Base-by-base conservation (phyloP, 805 yeast species). In the Ogataea zsoltii region DNA sequence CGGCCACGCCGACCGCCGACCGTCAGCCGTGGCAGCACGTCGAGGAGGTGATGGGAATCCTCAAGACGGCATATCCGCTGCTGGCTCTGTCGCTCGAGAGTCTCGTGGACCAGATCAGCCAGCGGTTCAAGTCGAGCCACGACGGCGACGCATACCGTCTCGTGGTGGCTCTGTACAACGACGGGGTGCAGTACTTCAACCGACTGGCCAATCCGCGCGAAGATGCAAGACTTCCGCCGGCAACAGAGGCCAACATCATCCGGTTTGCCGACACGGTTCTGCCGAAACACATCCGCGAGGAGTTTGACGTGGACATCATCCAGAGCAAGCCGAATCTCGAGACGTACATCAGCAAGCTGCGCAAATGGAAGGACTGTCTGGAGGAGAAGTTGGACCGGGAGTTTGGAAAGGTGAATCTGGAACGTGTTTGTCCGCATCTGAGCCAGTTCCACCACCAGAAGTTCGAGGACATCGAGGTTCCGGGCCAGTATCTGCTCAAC, bases 401-500 rank as follows among this genome's bases (percentile, higher is more conserved):
- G 47, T 84, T 89, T 45, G 79, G 83, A 23, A 79, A 80, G 55
- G 86, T 90, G 40, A 86, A 90, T 55, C 68, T 94, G 51, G 99
- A 94, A 67, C 82, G 90, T 46, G 74, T 94, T 51, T 90, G 97
- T 58, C 97, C 98, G 13, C 98, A 92, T 57, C 74, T 94, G 65
- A 85, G 96, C 62, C 97, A 91, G 62, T 94, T 95, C 80, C 99
- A 94, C 67, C 96, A 94, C 64, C 98, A 94, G 65, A 92, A 90
- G 67, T 94, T 94, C 62, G 99, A 94, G 64, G 99, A 94, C 40
- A 88, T 94, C 47, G 99, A 94, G 64, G 83, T 94, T 47, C 99
- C 99, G 0, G 99, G 99, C 1, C 99, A 94, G 62, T 94, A 94
- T 60, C 70, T 91, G 61, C 72, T 89, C 69, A 87, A 88, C 63